Evolutionary conservation across 2,329 filamentous ascomycete genomes (phyloP), one percentile per base, ranked within the genome.

Genomic region (Davidsoniella neocaledoniae): DNA sequence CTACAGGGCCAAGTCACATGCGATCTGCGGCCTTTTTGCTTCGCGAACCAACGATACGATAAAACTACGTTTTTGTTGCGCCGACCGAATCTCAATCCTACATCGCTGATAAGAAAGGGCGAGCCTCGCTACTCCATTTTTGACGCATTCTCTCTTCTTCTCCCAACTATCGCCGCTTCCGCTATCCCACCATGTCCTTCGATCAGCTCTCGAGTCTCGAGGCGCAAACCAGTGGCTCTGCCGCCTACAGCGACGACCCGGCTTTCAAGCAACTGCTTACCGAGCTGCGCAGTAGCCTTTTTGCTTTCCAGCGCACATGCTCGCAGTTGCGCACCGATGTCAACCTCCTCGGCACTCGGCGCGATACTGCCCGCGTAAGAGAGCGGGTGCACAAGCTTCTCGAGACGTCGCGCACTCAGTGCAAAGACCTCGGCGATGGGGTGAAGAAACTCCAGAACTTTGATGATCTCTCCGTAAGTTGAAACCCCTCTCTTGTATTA

Each of bases 391-490:
- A 91, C 62, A 82, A 84, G 58, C 71, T 88, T 8, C 75, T 95
- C 50, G 85, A 94, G 56, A 87, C 94, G 67, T 87, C 87, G 29
- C 80, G 85, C 51, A 76, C 81, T 51, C 77, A 82, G 51, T 96
- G 95, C 71, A 88, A 90, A 65, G 83, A 91, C 50, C 83, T 94
- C 54, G 91, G 86, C 56, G 88, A 96, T 60, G 87, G 87, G 5
- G 74, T 98, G 56, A 96, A 96, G 78, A 87, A 83, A 66, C 76
- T 95, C 43, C 84, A 93, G 63, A 76, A 76, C 39, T 96, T 77
- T 87, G 85, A 79, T 61, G 86, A 90, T 60, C 79, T 86, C 47
- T 85, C 81, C 61, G 83, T 87, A 72, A 29, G 16, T 14, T 2
- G 10, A 36, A 16, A 4, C 29, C 21, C 10, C 21, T 23, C 21